Evolutionary conservation across 1,139 yeast genomes (phyloP).

Genomic region (Suhomyces yuchorum): DNA sequence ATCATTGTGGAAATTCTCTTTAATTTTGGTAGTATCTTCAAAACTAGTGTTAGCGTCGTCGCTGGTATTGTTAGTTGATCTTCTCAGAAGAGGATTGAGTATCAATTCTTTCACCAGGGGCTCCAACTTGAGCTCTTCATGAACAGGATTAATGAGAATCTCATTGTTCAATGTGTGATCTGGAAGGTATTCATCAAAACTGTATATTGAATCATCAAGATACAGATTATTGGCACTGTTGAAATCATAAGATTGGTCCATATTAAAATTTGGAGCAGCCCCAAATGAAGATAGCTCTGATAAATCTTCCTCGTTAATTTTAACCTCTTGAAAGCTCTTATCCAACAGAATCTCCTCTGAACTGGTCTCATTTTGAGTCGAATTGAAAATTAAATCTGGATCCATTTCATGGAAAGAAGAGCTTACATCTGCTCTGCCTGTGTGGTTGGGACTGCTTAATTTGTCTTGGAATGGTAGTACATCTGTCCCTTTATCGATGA

Average conservation of each 20-base stretch:
- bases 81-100: constrained; percentile 13
- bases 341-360: no score
- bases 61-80: constrained; percentile 9
- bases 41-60: constrained; percentile 2
- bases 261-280: background rate
- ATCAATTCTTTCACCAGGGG: constrained; percentile 15
- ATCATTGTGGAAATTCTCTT: background rate
- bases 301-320: background rate
- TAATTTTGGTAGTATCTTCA: background rate
- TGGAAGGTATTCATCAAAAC: constrained; percentile 7
- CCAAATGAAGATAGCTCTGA: background rate
- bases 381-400: no score
- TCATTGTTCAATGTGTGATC: background rate
- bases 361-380: no score
- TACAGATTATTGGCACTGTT: constrained; percentile 4
- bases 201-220: constrained; percentile 11
- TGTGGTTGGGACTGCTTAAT: no score
- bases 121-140: constrained; percentile 16
- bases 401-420: no score
- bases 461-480: no score
- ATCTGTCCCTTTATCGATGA: no score
- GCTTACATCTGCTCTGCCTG: no score
- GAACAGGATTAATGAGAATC: constrained; percentile 14
- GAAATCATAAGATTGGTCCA: background rate
- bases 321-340: background rate